Conservation (phyloP, 1,139 yeast species). For the Geotrichum histeridarum region DNA sequence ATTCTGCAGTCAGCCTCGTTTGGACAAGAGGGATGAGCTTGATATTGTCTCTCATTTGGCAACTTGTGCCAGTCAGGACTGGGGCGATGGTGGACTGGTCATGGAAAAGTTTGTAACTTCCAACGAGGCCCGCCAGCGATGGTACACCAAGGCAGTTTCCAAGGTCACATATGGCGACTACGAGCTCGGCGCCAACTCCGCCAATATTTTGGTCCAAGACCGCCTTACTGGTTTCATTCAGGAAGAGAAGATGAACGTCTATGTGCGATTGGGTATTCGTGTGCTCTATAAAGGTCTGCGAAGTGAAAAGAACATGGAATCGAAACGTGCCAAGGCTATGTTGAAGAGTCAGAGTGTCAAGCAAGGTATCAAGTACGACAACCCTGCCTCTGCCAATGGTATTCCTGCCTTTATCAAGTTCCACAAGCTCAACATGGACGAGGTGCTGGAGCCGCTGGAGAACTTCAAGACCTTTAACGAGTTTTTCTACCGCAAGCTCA, state of each 20-base stretch:
- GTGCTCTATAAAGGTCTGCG: conserved; percentile 69
- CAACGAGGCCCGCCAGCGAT: conserved; percentile 75
- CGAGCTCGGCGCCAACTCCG: conserved; percentile 83
- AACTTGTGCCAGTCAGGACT: conserved; percentile 73
- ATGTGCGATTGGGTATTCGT: conserved; percentile 82
- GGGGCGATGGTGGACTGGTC: conserved; percentile 64
- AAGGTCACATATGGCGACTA: conserved; percentile 86
- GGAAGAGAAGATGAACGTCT: conserved; percentile 89
- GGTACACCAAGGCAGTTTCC: conserved; percentile 80
- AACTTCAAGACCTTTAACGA: conserved; percentile 74
- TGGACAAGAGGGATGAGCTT: conserved; percentile 51
- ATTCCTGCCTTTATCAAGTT: conserved; percentile 77
- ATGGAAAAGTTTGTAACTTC: conserved; percentile 73
- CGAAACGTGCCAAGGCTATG: conserved; percentile 52
- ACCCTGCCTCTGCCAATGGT: conserved; percentile 56
- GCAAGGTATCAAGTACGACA: conserved; percentile 82
- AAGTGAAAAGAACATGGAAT: conserved; percentile 48
- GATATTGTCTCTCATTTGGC: conserved; percentile 85
- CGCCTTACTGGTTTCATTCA: conserved; percentile 77
- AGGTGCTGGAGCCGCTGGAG: conserved; percentile 51
- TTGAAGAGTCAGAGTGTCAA: conserved; percentile 63
- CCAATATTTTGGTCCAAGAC: conserved; percentile 90
- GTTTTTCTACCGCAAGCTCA: conserved; percentile 76
- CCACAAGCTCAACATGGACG: conserved; percentile 67
- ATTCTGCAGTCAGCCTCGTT: conserved; percentile 59